phyloP scores from a whole-genome alignment of 2,329 filamentous ascomycete species.

The Neodidymelliopsis sp. region DNA sequence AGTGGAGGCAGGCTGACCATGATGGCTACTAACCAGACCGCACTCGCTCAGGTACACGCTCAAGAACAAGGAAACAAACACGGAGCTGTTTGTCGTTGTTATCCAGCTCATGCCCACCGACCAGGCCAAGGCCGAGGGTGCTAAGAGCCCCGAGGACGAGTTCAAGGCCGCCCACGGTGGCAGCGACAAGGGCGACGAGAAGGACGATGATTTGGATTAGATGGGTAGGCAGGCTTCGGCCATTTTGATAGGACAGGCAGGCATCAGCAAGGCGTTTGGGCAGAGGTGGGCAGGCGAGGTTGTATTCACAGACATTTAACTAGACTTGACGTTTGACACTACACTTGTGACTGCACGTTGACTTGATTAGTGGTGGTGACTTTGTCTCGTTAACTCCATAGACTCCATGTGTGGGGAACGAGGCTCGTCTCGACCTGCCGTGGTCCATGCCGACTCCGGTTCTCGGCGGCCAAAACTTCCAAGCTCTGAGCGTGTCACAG shows the following conservation, averaged over 20 bases:
- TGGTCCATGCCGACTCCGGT: slow-evolving; percentile 6
- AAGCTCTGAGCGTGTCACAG: slow-evolving; percentile 4
- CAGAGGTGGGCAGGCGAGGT: no score
- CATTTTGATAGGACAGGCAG: not conserved
- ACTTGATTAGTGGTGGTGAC: no score
- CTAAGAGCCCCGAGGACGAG: slow-evolving; percentile 31
- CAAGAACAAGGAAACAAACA: slow-evolving; percentile 76
- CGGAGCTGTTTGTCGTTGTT: slow-evolving; percentile 80
- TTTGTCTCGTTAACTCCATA: no score
- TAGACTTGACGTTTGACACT: no score
- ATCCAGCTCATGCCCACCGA: slow-evolving; percentile 79
- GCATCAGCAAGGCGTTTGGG: not conserved
- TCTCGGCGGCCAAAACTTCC: slow-evolving; percentile 27
- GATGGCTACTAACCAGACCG: slow-evolving; percentile 63
- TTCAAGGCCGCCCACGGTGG: slow-evolving; percentile 32
- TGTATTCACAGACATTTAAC: no score
- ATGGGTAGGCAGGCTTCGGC: not conserved
- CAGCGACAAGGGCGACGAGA: slow-evolving; percentile 22
- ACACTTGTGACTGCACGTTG: no score
- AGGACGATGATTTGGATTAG: slow-evolving; percentile 32
- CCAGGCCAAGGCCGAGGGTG: slow-evolving; percentile 50
- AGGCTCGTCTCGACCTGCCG: slow-evolving; percentile 8
- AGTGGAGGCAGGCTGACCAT: slow-evolving; percentile 7
- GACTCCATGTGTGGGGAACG: no score
- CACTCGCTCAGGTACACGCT: slow-evolving; percentile 91